Conservation (phyloP, 805 yeast species). For the Lipomyces japonicus region DNA sequence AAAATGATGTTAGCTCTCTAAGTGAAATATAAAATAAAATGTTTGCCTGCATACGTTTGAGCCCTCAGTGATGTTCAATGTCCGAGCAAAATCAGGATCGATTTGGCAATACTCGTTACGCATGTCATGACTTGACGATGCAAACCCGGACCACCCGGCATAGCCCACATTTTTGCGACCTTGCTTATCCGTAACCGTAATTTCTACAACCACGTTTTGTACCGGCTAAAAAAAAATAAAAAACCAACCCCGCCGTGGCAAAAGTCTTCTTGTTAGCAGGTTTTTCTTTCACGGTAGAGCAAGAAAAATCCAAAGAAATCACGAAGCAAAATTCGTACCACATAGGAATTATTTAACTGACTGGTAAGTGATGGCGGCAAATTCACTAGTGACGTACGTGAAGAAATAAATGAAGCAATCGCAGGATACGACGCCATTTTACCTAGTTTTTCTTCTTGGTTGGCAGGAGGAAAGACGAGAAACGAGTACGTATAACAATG, state of each 20-base stretch:
- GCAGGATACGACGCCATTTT: constrained; percentile 36
- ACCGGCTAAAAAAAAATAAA: constrained; percentile 36
- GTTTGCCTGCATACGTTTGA: constrained; percentile 30
- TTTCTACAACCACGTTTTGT: constrained; percentile 56
- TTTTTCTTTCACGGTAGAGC: not conserved
- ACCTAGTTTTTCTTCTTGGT: not conserved
- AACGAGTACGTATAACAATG: no score
- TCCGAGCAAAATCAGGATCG: constrained; percentile 66
- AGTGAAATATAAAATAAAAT: constrained; percentile 6
- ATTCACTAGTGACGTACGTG: constrained; percentile 51
- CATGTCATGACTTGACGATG: constrained; percentile 32
- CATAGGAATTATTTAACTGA: constrained; percentile 49
- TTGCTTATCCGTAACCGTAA: constrained; percentile 30
- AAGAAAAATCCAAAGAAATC: not conserved
- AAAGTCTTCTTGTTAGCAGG: not conserved
- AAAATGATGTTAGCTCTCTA: not conserved
- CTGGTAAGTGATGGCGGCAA: constrained; percentile 50
- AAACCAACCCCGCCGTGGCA: not conserved
- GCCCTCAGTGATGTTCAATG: constrained; percentile 47
- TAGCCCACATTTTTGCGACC: constrained; percentile 35
- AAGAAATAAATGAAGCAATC: constrained; percentile 37
- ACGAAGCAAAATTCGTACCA: constrained; percentile 38
- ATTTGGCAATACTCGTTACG: constrained; percentile 34
- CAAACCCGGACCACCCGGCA: constrained; percentile 68
- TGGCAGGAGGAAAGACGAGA: no score